Evolutionary conservation across 768 basidiomycete genomes (phyloP), one percentile per base, ranked within the genome.

Genomic region (Galerina marginata): DNA sequence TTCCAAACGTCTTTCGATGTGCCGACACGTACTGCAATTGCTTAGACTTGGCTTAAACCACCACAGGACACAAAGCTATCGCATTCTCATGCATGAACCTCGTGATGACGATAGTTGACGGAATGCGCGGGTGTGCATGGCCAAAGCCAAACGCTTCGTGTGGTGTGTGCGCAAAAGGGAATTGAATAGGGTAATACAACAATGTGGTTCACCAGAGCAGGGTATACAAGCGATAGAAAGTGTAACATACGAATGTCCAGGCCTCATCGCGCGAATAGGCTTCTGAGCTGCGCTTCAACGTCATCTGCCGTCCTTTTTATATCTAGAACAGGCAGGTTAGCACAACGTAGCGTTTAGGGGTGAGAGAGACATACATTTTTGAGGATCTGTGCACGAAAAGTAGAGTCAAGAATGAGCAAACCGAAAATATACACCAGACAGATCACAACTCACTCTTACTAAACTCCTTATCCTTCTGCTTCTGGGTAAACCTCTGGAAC

Each of bases 381-480:
- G 81, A n/a, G 89, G 87, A 72, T 90, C 88, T 90, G 48, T 29
- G 42, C 29, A 46, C n/a, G 42, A 9, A 38, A 37, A 56, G 20
- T 49, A 61, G 20, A 12, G 29, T 26, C n/a, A 38, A 15, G 55
- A 54, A 56, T 40, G 58, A 55, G 11, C 26, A 66, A 16, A 62
- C 20, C 20, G 20, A 55, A 23, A 2, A 20, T 2, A 15, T 16
- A 23, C 45, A 39, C 26, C 36, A 48, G 38, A 16, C 9, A 11
- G 50, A 46, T 23, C 7, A 45, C 44, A 48, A 11, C 84, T 68
- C 64, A 93, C 93, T 92, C 77, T 90, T 92, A 71, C 91, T 92
- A 65, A 93, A 92, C 64, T 93, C 91, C 71, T 90, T 92, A 44
- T 91, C 92, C 39, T 81, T 81, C 66, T 90, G 86, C 71, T 87